Percentiles rank a stretch among this genome's conserved stretches.
phyloP scores from a whole-genome alignment of 805 yeast genomes.

The Kuraishia borneana region DNA sequence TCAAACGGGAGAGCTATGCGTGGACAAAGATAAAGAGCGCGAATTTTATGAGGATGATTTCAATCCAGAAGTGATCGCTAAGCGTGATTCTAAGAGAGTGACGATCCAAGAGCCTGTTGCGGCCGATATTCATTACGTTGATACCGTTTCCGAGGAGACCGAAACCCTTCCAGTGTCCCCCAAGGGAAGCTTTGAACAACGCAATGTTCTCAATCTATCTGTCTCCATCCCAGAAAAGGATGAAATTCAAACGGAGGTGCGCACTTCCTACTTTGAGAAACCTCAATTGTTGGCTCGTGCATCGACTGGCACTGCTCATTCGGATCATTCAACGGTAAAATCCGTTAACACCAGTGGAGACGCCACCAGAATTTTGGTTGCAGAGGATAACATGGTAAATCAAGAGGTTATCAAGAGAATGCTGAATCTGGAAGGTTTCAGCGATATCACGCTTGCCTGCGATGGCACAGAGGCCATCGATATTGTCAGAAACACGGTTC shows the following conservation, averaged over 20 bases:
- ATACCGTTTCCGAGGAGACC: neutral
- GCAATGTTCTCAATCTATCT: neutral
- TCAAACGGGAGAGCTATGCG: constrained; percentile 46
- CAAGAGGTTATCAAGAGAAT: constrained; percentile 89
- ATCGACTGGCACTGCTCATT: constrained; percentile 42
- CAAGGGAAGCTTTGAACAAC: neutral
- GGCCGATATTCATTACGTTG: neutral
- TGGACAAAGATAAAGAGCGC: constrained; percentile 35
- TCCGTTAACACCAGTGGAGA: neutral
- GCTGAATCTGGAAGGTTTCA: constrained; percentile 75
- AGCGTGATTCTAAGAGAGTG: neutral
- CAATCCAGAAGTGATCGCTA: neutral
- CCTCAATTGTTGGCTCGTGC: constrained; percentile 33
- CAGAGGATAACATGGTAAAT: constrained; percentile 89
- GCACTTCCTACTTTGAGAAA: constrained; percentile 21
- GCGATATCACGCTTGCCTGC: constrained; percentile 63
- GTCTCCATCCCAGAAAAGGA: neutral
- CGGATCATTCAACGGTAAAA: constrained; percentile 9
- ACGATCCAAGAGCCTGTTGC: constrained; percentile 1
- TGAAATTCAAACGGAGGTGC: constrained; percentile 1
- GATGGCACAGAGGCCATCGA: constrained; percentile 89
- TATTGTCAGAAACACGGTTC: constrained; percentile 38
- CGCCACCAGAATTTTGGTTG: constrained; percentile 56
- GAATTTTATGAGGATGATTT: constrained; percentile 10
- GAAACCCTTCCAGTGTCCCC: neutral